These are phyloP conservation scores for Neospermospora avenae DNA, from an alignment of 2,329 filamentous ascomycete genomes.

Conservation along the genomic window DNA sequence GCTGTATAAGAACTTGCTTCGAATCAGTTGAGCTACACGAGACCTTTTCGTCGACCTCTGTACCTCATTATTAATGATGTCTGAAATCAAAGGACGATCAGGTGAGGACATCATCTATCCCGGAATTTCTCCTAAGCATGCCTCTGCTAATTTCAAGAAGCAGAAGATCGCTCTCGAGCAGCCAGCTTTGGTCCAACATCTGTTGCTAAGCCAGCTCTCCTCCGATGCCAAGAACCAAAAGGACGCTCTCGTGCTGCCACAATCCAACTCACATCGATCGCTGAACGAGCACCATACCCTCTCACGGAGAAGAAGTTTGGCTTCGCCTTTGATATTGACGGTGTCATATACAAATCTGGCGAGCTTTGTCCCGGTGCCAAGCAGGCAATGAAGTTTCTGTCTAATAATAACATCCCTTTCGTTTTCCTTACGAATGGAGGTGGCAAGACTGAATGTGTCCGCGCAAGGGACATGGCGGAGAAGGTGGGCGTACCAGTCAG, in stretches of 20 bases:
- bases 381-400: constrained; percentile 62
- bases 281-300: not conserved
- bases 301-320: constrained; percentile 36
- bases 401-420: constrained; percentile 68
- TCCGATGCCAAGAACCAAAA: not conserved
- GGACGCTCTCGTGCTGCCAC: not conserved
- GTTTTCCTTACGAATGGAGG: constrained; percentile 64
- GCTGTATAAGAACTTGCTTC: too few species aligned
- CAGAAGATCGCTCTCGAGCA: too few species aligned
- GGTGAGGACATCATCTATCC: too few species aligned
- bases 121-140: too few species aligned
- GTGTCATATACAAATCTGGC: constrained; percentile 69
- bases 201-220: too few species aligned
- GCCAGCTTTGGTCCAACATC: too few species aligned
- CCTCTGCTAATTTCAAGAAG: too few species aligned
- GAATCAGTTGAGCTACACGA: too few species aligned
- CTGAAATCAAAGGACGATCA: too few species aligned
- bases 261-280: not conserved
- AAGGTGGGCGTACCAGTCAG: constrained; percentile 45
- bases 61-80: too few species aligned
- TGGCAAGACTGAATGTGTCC: constrained; percentile 6
- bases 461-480: constrained; percentile 55
- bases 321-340: constrained; percentile 73
- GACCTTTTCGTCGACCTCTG: too few species aligned
- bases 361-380: constrained; percentile 62